A percentile compares a stretch with the other conserved stretches of the same genome.
Evolutionary conservation across 192 early-diverging fungal genomes (phyloP).

Genomic region (Tieghemiomyces parasiticus): DNA sequence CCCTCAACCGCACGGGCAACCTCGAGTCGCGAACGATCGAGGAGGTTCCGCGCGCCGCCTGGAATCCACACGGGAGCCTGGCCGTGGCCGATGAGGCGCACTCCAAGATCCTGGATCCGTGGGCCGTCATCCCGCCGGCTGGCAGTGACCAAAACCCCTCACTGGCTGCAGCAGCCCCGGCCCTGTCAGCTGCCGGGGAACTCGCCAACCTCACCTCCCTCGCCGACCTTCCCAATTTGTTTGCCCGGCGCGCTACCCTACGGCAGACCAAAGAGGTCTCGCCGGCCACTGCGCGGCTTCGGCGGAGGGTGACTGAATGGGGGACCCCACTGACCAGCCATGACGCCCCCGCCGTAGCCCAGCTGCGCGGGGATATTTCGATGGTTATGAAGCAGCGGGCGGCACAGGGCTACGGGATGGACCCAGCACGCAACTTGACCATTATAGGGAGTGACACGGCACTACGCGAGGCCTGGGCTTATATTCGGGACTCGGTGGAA

Average conservation of each 20-base stretch:
- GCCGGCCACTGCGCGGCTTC: no score
- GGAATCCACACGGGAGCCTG: not conserved
- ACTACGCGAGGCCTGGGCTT: constrained; percentile 19
- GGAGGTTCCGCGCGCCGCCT: not conserved
- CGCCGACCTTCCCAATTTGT: not conserved
- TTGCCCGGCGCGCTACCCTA: not conserved
- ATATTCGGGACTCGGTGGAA: constrained; percentile 29
- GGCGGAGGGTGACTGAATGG: no score
- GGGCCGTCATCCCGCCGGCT: no score
- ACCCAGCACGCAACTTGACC: constrained; percentile 34
- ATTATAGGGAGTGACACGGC: constrained; percentile 13
- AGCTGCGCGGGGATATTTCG: constrained; percentile 65
- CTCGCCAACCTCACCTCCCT: not conserved
- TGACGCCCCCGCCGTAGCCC: no score
- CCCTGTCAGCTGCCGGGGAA: not conserved
- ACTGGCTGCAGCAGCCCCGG: not conserved
- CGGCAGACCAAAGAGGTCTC: no score
- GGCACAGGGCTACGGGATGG: constrained; percentile 58
- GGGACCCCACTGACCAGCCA: no score
- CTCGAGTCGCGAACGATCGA: constrained; percentile 5
- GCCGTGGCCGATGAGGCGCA: not conserved
- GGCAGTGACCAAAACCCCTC: not conserved
- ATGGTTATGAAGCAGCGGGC: constrained; percentile 67
- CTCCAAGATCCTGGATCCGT: not conserved
- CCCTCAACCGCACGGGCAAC: not conserved